These are phyloP conservation scores for Neofusicoccum kwambonambiense DNA, from an alignment of 2,329 filamentous ascomycete species.

Conservation along the genomic window DNA sequence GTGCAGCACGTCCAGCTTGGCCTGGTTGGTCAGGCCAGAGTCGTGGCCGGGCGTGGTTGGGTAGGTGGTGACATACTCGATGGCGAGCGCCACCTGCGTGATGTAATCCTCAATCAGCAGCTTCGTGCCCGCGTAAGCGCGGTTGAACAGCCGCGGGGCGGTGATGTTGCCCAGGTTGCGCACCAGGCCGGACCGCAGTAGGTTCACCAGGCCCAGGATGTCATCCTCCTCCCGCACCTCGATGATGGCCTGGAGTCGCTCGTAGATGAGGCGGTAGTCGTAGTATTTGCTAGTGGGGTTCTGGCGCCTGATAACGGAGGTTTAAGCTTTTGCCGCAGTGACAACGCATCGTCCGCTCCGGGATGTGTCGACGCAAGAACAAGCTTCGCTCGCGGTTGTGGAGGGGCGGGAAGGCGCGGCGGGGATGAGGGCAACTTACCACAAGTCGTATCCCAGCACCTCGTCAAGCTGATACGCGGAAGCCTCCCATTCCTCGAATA, in stretches of 20 bases:
- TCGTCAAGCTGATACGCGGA: slow-evolving; percentile 82
- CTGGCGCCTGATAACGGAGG: slow-evolving; percentile 63
- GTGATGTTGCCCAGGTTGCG: slow-evolving; percentile 92
- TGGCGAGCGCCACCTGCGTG: slow-evolving; percentile 74
- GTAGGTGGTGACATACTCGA: slow-evolving; percentile 71
- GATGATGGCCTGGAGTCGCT: slow-evolving; percentile 70
- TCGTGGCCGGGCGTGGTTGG: slow-evolving; percentile 55
- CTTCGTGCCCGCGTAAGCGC: slow-evolving; percentile 85
- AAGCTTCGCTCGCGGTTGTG: no score
- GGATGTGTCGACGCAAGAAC: neutral
- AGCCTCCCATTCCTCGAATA: slow-evolving; percentile 83
- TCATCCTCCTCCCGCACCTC: slow-evolving; percentile 69
- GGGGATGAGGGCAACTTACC: slow-evolving; percentile 47
- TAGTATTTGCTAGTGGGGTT: slow-evolving; percentile 79
- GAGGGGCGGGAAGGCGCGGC: no score
- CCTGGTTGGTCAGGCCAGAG: slow-evolving; percentile 64
- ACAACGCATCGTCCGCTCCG: slow-evolving; percentile 1
- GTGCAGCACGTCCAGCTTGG: slow-evolving; percentile 81
- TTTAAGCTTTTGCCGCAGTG: neutral
- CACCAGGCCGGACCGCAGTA: slow-evolving; percentile 72
- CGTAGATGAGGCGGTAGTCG: slow-evolving; percentile 80
- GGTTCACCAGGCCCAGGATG: slow-evolving; percentile 71
- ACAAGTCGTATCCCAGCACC: slow-evolving; percentile 75
- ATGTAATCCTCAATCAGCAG: slow-evolving; percentile 89
- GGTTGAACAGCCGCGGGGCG: slow-evolving; percentile 75